Conservation (phyloP, 345 rosid species). For the Iberis pinnata region DNA sequence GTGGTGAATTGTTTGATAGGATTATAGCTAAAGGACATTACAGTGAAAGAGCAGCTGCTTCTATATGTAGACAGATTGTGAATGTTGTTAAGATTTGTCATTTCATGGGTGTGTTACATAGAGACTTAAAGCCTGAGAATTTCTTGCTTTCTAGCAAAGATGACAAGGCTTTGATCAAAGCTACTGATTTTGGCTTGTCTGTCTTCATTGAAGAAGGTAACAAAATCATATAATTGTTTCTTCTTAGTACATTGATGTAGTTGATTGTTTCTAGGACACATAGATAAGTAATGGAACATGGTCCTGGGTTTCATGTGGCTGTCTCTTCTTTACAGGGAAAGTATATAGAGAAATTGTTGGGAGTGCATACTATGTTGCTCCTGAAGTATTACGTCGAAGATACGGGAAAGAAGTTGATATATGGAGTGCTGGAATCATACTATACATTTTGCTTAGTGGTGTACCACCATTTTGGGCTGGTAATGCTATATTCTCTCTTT, state of each 20-base stretch:
- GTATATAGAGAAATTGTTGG: constrained; percentile 68
- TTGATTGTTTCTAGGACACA: too few species aligned
- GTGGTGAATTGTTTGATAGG: constrained; percentile 83
- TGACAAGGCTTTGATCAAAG: constrained; percentile 58
- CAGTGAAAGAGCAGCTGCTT: constrained; percentile 76
- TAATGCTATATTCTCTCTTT: constrained; percentile 18
- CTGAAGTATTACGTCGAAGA: constrained; percentile 61
- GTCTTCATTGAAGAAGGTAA: constrained; percentile 49
- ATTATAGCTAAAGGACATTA: constrained; percentile 70
- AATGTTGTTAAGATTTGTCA: constrained; percentile 81
- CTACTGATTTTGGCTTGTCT: constrained; percentile 84
- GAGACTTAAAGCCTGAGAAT: constrained; percentile 93
- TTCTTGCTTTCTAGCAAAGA: constrained; percentile 65
- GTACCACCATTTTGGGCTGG: constrained; percentile 98
- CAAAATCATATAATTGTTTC: not conserved
- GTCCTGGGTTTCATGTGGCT: not conserved
- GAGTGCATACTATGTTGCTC: constrained; percentile 90
- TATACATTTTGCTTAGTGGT: constrained; percentile 79
- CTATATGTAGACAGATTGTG: constrained; percentile 51
- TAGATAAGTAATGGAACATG: too few species aligned
- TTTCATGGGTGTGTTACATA: constrained; percentile 86
- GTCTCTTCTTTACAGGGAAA: constrained; percentile 39
- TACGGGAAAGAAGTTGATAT: constrained; percentile 82
- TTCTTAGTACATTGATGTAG: not conserved
- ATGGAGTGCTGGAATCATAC: constrained; percentile 87